Base-by-base conservation (phyloP, 176 grass and related monocot genomes). In the Puya raimondii region DNA sequence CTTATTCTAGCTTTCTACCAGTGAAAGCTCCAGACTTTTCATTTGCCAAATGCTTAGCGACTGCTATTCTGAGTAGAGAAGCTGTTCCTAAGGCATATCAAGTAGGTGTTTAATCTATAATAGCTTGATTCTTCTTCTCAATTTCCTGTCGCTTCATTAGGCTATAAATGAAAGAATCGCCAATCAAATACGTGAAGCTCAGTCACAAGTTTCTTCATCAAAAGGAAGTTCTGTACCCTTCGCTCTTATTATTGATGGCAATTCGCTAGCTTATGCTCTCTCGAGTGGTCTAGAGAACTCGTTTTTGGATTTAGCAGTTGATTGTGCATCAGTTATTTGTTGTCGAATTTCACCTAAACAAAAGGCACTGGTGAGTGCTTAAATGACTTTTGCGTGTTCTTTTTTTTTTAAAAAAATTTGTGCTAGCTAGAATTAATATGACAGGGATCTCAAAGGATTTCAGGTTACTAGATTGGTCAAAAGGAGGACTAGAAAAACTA, bases 301-400 rank as follows among this genome's bases (percentile, higher is more conserved):
- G 18, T 96, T 96, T 64, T 65, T 96, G 50, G 77, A 81, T 63
- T 80, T 96, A 16, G 86, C 93, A 18, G 47, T 81, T 14, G 64
- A 13, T 2, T 96, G 93, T 21, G 69, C 75, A 15, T 96, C 93
- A 9, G 89, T 96, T 70, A 96, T 96, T 70, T 96, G 93, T 75
- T 96, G 93, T 50, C 88, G 93, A 47, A 86, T 85, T 66, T 96
- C 93, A 15, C 93, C 93, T 7, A 96, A 90, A 75, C 93, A 96
- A 76, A 96, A 96, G 67, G 93, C 93, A 48, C 89, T 96, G 14
- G 93, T 96, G 83, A 80, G 81, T 59, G 14, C 29, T 80, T 42
- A 7, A 33, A 42, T 42, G 33, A 42, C 33, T 42, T 42, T 42
- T 68, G 67, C 53, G 15, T 42, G 7, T 27, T 59, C 12, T 18